Evolutionary conservation across 768 basidiomycete genomes (phyloP), one percentile per base, ranked within the genome.

Genomic region (Gautieria morchelliformis): DNA sequence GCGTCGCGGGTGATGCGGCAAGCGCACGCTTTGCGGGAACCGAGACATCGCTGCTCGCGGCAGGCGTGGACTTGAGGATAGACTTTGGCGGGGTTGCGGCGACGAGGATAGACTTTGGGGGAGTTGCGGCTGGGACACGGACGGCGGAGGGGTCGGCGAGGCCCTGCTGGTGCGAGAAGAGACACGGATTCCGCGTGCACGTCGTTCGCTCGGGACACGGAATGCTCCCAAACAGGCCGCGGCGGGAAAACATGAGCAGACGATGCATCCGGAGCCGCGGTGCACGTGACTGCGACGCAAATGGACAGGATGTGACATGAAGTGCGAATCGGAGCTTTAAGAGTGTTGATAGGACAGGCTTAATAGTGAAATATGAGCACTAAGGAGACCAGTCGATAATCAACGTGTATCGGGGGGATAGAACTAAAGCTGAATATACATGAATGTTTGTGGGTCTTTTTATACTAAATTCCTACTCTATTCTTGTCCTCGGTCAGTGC

Each of bases 111-210:
- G 62, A 58, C 0, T 50, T 45, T 9, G 60, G 44, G 7, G 53
- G 5, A 33, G 58, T 53, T 63, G 61, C 55, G 63, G 60, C 44
- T 58, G 39, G 3, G 70, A 60, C 4, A 67, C 67, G 0, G 73
- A 70, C 0, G 68, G 68, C 0, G 69, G 69, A 11, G 74, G 61
- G 52, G 75, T 71, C 8, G 66, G 32, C 22, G 30, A 56, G 50
- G 22, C 45, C 56, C 8, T 48, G 49, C 0, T 69, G 66, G 66
- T 91, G 90, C 19, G 84, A 85, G 69, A 85, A 90, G 15, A 87
- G 61, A 67, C 90, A 93, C 35, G 71, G 65, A 8, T 70, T 59
- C 19, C 83, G 72, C 1, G 67, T 66, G 65, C 89, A 89, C 40
- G 67, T 58, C 2, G 64, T 50, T 56, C 55, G 63, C 27, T 81